Evolutionary conservation across 2,329 filamentous ascomycete species (phyloP), one percentile per base, ranked within the genome.

Genomic region (Cladosporium austrohemisphaericum): DNA sequence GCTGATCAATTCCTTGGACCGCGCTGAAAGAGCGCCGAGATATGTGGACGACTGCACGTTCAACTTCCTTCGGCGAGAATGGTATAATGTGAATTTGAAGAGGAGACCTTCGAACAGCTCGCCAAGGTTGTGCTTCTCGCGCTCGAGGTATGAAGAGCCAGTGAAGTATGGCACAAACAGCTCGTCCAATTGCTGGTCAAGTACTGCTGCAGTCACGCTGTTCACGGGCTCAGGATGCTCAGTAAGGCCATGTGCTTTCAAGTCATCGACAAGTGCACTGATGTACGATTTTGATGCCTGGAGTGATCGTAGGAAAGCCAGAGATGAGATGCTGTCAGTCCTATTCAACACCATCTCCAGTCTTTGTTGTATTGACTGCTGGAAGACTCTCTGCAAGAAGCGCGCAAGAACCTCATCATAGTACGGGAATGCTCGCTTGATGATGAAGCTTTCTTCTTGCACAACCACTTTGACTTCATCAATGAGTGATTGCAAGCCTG

Each of bases 81-180:
- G 93, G 64, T 92, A 97, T n/a, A 94, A 86, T 13, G 89, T 94
- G 64, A 93, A 98, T 61, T 94, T 95, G 79, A 98, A 95, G 4
- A 97, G 79, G 47, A 98, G 72, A 0, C 93, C 95, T 48, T 89
- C 92, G 70, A 95, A 92, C 2, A 92, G 71, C 62, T 92, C 88
- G 62, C 91, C 86, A 53, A 92, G 71, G 68, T 79, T 83, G 54
- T 76, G 76, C 65, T 80, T 83, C 59, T 84, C 81, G 41, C 79
- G 73, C 61, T 84, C 81, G 55, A 84, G 82, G 58, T 84, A 85
- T 9, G 80, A 81, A 1, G 79, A 79, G 4, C 81, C 81, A 9
- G 80, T 75, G 56, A 84, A 82, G 62, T 84, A 84, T 0, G 81
- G 81, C 3, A 84, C 78, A 57, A 84, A 84, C 1, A 85, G 69